These are phyloP conservation scores for Pythium volutum DNA, from an alignment of 352 stramenopile genomes.

Conservation along the genomic window DNA sequence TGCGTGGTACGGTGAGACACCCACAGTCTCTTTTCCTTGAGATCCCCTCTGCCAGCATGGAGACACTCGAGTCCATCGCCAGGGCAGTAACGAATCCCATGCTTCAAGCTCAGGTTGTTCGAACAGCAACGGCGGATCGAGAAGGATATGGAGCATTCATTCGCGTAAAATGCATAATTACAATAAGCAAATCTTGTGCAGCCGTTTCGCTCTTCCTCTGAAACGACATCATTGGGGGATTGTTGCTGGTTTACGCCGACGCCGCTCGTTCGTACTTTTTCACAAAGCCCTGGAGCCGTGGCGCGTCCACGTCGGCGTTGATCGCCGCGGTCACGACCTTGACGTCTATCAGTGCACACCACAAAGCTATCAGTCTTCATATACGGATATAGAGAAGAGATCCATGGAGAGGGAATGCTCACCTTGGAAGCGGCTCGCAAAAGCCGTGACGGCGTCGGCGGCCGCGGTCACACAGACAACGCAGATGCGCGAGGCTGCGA, in stretches of 20 bases:
- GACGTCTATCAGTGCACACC: constrained; percentile 8
- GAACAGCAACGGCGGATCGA: too few relatives aligned
- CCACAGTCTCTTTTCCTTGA: too few relatives aligned
- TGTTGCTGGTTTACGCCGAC: not conserved
- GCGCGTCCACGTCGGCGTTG: constrained; percentile 15
- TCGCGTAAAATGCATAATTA: too few relatives aligned
- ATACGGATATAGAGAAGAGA: not conserved
- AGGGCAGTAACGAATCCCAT: too few relatives aligned
- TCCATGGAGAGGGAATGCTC: not conserved
- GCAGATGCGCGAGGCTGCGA: constrained; percentile 8
- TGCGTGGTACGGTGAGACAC: too few relatives aligned
- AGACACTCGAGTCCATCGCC: too few relatives aligned
- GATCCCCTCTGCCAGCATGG: too few relatives aligned
- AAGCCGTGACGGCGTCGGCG: constrained; percentile 10
- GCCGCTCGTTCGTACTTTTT: constrained; percentile 6
- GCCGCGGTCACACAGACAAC: constrained; percentile 14
- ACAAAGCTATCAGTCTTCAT: too few relatives aligned
- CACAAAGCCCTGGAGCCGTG: constrained; percentile 13
- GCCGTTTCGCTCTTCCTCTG: too few relatives aligned
- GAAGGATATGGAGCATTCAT: too few relatives aligned
- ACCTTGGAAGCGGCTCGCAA: constrained; percentile 20
- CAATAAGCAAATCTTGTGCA: too few relatives aligned
- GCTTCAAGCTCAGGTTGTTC: too few relatives aligned
- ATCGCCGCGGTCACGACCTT: constrained; percentile 22
- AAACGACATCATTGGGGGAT: not conserved